Base-by-base conservation (phyloP, 768 basidiomycete genomes). In the Naganishia onofrii region DNA sequence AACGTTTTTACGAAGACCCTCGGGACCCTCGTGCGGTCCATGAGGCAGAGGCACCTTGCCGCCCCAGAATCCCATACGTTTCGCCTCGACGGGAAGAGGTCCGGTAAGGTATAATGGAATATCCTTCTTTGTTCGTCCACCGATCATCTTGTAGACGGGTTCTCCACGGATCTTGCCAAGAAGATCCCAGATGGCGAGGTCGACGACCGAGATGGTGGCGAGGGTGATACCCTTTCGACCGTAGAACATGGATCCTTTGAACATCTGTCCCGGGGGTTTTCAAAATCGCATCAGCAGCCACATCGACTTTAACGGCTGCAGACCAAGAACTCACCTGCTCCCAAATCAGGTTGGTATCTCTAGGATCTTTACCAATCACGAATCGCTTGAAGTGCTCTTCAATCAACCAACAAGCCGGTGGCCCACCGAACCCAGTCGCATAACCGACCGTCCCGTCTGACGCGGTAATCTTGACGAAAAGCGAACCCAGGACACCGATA, bases 121-220 rank as follows among this genome's bases (percentile, higher is more conserved):
- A 52, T 78, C 77, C 67, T 80, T 78, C 76, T 82, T 82, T 57
- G 79, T 80, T 34, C 77, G 70, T 13, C 82, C 82, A 36, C 82
- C 82, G 55, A 83, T 83, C 79, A 82, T 80, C 76, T 82, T 82
- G 79, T 82, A 82, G 38, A 83, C 75, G 19, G 82, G 82, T 74
- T 83, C 81, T 21, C 73, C 73, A 36, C 82, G 77, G 70, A 83
- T 78, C 74, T 82, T 82, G 56, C 82, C 82, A 21, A 82, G 72
- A 1, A 83, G 75, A 67, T 82, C 82, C 81, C 82, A 82, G 64
- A 83, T 78, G 31, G 81, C 81, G 32, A 82, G 75, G 66, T 83
- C 82, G 64, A 83, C 79, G 34, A 79, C 82, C 23, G 79, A 81
- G 67, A 83, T 77, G 34, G 82, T 79, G 10, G 80, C 79, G 6